phyloP scores from a whole-genome alignment of 2,329 filamentous ascomycete genomes.

The Thelonectria blattea region DNA sequence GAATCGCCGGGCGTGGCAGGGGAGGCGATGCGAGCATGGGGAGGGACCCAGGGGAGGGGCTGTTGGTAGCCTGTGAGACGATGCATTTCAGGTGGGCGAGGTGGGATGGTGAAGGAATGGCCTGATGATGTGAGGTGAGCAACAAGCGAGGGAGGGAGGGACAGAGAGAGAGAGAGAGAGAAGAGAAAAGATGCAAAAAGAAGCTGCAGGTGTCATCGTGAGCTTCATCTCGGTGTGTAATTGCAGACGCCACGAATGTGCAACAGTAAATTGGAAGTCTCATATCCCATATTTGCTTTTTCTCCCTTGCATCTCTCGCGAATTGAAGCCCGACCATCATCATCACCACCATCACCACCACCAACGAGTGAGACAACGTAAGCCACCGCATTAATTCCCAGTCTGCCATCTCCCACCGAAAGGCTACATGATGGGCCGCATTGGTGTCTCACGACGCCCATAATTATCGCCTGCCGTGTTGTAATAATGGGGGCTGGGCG shows the following conservation, averaged over 20 bases:
- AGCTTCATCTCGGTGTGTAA: not conserved
- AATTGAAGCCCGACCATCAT: not conserved
- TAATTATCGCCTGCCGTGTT: not conserved
- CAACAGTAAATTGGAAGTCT: not conserved
- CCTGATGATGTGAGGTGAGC: not conserved
- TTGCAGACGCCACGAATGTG: not conserved
- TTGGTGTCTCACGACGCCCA: not conserved
- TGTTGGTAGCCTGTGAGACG: not conserved
- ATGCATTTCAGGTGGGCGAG: conserved; percentile 3
- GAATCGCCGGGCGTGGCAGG: not conserved
- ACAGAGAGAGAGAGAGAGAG: not conserved
- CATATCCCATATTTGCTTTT: not conserved
- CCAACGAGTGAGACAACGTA: too few relatives aligned
- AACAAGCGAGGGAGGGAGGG: too few relatives aligned
- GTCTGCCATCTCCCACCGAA: not conserved
- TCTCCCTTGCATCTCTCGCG: not conserved
- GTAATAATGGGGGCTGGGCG: too few relatives aligned
- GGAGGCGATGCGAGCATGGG: not conserved
- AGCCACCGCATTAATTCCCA: not conserved
- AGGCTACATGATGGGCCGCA: not conserved
- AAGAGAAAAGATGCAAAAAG: not conserved
- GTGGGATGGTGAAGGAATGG: not conserved
- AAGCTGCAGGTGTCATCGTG: not conserved
- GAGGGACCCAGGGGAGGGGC: not conserved
- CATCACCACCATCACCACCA: too few relatives aligned